Conservation (phyloP, 352 stramenopile genomes). For the Stramenopiles sp. region DNA sequence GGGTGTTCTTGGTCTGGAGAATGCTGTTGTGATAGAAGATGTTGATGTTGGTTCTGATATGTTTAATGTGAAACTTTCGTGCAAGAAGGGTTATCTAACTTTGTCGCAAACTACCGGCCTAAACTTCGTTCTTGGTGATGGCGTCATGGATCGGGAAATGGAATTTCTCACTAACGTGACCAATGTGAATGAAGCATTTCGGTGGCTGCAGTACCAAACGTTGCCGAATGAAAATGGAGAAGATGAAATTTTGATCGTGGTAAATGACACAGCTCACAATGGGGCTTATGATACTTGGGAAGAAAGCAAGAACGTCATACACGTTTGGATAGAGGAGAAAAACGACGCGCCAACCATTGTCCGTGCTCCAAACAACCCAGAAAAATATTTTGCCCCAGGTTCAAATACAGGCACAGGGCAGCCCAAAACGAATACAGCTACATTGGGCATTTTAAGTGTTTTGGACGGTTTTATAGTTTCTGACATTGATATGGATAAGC, state of each 20-base stretch:
- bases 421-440: neutral
- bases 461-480: neutral
- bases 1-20: neutral
- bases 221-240: constrained; percentile 1
- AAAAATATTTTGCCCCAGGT: neutral
- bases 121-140: constrained; percentile 12
- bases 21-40: constrained; percentile 19
- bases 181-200: constrained; percentile 25
- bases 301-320: neutral
- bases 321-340: neutral
- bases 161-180: constrained; percentile 16
- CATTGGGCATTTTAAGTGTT: neutral
- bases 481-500: neutral
- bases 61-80: constrained; percentile 16
- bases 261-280: neutral
- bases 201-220: constrained; percentile 20
- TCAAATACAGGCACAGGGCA: neutral
- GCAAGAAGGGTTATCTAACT: constrained; percentile 15
- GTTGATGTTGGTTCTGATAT: constrained; percentile 16
- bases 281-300: neutral
- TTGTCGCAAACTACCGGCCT: neutral
- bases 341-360: neutral
- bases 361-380: neutral
- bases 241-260: neutral
- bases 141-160: constrained; percentile 17